Base-by-base conservation (phyloP, 164 flowering plant genomes). In the Vitis rotundifolia region DNA sequence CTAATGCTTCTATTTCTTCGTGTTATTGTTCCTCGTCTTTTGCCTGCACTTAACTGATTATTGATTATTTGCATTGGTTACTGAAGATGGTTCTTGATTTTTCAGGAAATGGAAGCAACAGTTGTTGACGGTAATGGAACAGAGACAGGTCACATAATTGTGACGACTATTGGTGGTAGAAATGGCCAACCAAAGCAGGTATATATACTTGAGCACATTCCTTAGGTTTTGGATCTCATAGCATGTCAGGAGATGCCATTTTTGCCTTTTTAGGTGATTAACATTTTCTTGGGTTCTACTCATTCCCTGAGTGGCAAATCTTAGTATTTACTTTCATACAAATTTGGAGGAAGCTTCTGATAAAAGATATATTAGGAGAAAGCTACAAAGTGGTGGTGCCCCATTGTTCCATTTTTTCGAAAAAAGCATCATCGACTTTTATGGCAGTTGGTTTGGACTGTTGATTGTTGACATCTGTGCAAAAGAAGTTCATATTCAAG, bases 71-170 rank as follows among this genome's bases (percentile, higher is more conserved):
- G 11, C 26, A 13, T 61, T 22, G 47, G 13, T 61, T 61, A 26
- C 16, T 31, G 47, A 56, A 26, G 5, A 44, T 10, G 8, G 54
- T 18, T 9, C 4, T 55, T 58, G 48, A 61, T 49, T 73, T 63
- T 52, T 13, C 75, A 86, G 88, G 91, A 85, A 51, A 77, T 87
- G 82, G 91, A 87, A 71, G 79, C 91, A 15, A 68, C 84, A 10
- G 66, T 87, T 63, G 86, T 85, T 58, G 84, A 82, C 72, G 91
- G 86, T 11, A 83, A 85, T 77, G 85, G 88, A 7, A 82, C 90
- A 52, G 90, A 87, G 85, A 78, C 87, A 29, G 90, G 90, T 47
- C 90, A 87, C 76, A 85, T 87, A 71, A 87, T 87, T 49, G 90
- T 87, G 63, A 87, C 90, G 16, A 85, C 88, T 15, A 85, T 82